Evolutionary conservation across 331 rosid species (phyloP).

Genomic region (Dryas integrifolia): DNA sequence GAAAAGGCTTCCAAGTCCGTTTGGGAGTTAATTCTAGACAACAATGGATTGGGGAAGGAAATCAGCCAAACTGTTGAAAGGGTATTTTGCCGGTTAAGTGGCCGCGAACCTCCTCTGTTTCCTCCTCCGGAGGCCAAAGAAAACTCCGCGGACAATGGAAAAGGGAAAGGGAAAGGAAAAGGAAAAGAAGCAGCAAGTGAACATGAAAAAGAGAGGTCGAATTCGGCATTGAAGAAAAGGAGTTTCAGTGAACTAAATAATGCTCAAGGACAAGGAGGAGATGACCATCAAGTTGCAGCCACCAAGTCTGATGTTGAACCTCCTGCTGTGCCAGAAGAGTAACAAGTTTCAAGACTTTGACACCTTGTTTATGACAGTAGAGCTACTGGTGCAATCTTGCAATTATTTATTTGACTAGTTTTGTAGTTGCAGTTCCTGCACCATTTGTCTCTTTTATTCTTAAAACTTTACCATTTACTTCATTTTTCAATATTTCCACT

Average conservation of each 20-base stretch:
- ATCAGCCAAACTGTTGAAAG: constrained; percentile 78
- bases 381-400: constrained; percentile 2
- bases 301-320: constrained; percentile 40
- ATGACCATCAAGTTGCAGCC: constrained; percentile 41
- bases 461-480: background rate
- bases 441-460: background rate
- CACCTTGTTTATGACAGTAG: background rate
- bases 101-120: constrained; percentile 81
- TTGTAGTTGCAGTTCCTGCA: background rate
- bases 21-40: constrained; percentile 87
- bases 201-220: constrained; percentile 44
- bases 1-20: constrained; percentile 97
- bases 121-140: constrained; percentile 28
- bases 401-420: background rate
- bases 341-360: constrained; percentile 42
- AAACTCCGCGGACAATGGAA: background rate
- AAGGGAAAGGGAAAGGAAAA: background rate
- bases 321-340: constrained; percentile 48
- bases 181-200: constrained; percentile 24
- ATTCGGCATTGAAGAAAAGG: constrained; percentile 61
- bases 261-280: constrained; percentile 27
- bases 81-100: constrained; percentile 85
- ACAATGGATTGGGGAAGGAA: constrained; percentile 74
- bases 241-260: constrained; percentile 49
- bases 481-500: background rate